Evolutionary conservation across 352 stramenopile species (phyloP).

Genomic region (Phytopythium boreale): DNA sequence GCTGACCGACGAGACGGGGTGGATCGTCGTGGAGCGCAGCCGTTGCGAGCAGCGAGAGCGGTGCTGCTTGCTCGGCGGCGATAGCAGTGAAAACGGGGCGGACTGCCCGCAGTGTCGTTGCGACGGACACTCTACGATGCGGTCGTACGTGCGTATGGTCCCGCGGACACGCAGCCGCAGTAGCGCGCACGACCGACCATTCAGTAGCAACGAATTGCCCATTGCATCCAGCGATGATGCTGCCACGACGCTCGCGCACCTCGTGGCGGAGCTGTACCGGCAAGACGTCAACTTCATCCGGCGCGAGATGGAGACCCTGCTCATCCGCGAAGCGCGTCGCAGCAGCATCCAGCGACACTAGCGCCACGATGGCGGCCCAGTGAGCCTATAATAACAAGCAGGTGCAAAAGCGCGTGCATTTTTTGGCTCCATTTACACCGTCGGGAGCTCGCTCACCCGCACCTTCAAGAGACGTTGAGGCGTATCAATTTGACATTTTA

Average conservation of each 20-base stretch:
- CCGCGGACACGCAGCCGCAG: conserved; percentile 12
- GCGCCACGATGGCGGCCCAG: background rate
- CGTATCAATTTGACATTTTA: too few species aligned
- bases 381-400: background rate
- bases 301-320: conserved; percentile 29
- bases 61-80: background rate
- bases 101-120: background rate
- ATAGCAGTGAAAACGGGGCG: background rate
- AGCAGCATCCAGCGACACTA: background rate
- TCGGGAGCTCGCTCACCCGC: too few species aligned
- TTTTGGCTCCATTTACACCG: too few species aligned
- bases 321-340: conserved; percentile 11
- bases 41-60: background rate
- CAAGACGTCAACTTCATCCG: conserved; percentile 34
- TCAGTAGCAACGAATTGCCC: background rate
- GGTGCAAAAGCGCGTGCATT: too few species aligned
- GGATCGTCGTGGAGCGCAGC: background rate
- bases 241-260: conserved; percentile 7
- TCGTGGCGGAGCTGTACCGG: conserved; percentile 29
- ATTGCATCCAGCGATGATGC: background rate
- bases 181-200: background rate
- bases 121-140: conserved; percentile 9
- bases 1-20: conserved; percentile 5
- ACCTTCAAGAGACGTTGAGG: too few species aligned
- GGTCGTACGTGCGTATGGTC: conserved; percentile 23